These are phyloP conservation scores for Plantago ovata DNA, from an alignment of 257 asterid genomes.

Conservation along the genomic window DNA sequence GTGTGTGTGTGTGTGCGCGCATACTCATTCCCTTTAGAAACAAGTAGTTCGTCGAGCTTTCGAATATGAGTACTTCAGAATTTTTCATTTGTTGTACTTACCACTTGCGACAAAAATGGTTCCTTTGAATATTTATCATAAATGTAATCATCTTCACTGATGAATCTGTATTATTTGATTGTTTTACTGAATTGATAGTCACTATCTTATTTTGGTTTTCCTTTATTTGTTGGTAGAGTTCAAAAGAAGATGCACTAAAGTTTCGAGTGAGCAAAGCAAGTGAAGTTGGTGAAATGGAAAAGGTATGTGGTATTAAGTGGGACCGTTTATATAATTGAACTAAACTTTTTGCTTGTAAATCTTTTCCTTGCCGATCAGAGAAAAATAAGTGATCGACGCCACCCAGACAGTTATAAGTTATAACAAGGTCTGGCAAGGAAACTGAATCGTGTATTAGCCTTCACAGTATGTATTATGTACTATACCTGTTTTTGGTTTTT, in stretches of 20 bases:
- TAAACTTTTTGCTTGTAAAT: background rate
- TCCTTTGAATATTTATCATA: background rate
- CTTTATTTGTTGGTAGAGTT: constrained; percentile 41
- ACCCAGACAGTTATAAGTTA: background rate
- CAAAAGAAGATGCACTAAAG: constrained; percentile 88
- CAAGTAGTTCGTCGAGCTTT: too few species aligned
- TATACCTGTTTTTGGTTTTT: too few species aligned
- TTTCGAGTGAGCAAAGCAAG: constrained; percentile 70
- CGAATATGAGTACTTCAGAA: too few species aligned
- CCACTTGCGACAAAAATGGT: background rate
- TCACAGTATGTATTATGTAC: too few species aligned
- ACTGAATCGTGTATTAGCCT: too few species aligned
- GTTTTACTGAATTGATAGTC: too few species aligned
- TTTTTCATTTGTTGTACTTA: too few species aligned
- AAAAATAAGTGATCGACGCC: background rate
- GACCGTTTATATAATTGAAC: background rate
- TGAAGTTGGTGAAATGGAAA: constrained; percentile 78
- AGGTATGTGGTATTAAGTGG: constrained; percentile 42
- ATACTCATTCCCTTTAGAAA: too few species aligned
- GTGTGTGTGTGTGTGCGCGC: too few species aligned
- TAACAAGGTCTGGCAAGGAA: background rate
- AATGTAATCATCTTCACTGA: background rate
- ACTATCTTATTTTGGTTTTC: constrained; percentile 4
- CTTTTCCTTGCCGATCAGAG: background rate
- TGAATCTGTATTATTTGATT: constrained; percentile 7